These are phyloP conservation scores for Quercus ilex DNA, from an alignment of 306 rosid genomes.

Conservation along the genomic window DNA sequence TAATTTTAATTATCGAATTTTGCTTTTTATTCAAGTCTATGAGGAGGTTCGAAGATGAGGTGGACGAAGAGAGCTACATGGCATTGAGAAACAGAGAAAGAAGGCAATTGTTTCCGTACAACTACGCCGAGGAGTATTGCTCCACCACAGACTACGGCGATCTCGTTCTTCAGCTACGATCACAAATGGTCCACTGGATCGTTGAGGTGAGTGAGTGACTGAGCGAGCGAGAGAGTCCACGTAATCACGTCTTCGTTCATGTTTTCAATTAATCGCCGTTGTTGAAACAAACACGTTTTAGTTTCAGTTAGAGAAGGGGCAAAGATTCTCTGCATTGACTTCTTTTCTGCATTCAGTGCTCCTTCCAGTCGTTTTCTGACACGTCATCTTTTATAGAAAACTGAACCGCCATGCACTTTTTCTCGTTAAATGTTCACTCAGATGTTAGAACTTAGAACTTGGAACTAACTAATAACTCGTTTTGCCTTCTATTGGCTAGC, in stretches of 20 bases:
- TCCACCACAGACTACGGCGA: conserved; percentile 49
- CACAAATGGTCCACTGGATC: conserved; percentile 74
- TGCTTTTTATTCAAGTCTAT: conserved; percentile 33
- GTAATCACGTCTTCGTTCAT: background rate
- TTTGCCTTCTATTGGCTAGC: conserved; percentile 17
- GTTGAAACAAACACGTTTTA: conserved; percentile 5
- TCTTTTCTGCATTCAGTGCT: background rate
- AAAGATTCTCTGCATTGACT: background rate
- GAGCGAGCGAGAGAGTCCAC: too few relatives aligned
- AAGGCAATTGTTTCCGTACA: conserved; percentile 35
- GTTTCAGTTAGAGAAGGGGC: conserved; percentile 19
- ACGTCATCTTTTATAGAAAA: conserved; percentile 11
- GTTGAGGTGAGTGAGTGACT: conserved; percentile 45
- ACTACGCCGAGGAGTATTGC: conserved; percentile 49
- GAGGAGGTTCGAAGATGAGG: conserved; percentile 51
- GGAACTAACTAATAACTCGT: background rate
- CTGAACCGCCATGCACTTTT: background rate
- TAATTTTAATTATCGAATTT: background rate
- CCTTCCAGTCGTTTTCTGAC: conserved; percentile 22
- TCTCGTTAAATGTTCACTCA: background rate
- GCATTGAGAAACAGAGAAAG: conserved; percentile 67
- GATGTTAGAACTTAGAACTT: background rate
- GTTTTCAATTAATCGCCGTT: background rate
- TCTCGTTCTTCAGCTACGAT: conserved; percentile 64
- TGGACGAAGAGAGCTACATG: conserved; percentile 71